A percentile compares a stretch with the other conserved stretches of the same genome.
Evolutionary conservation across 208 protist species (phyloP).

Genomic region (Acanthamoeba royreba): DNA sequence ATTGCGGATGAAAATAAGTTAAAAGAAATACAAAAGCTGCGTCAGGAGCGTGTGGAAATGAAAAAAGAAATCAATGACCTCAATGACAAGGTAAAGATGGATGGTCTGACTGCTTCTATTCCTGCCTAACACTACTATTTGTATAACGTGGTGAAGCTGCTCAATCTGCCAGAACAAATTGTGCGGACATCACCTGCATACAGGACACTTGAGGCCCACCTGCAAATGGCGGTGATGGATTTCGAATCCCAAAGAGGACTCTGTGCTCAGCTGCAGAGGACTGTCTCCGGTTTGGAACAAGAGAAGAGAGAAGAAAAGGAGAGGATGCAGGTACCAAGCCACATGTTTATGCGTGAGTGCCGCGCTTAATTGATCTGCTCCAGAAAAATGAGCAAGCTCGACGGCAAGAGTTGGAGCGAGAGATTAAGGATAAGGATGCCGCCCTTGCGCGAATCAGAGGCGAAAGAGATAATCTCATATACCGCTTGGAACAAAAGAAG

Average conservation of each 20-base stretch:
- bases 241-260: not conserved
- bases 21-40: slow-evolving; percentile 38
- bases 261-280: slow-evolving; percentile 14
- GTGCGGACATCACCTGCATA: not conserved
- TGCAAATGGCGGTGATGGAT: slow-evolving; percentile 35
- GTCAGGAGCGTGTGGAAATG: slow-evolving; percentile 6
- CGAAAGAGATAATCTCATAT: not conserved
- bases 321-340: not conserved
- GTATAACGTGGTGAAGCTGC: not conserved
- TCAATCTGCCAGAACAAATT: not conserved
- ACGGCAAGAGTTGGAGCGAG: not conserved
- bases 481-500: slow-evolving; percentile 37
- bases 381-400: not conserved
- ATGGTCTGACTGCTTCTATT: too few relatives aligned
- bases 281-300: not conserved
- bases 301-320: slow-evolving; percentile 28
- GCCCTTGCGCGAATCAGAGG: slow-evolving; percentile 13
- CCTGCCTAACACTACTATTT: too few relatives aligned
- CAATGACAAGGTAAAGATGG: not conserved
- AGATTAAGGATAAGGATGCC: slow-evolving; percentile 21
- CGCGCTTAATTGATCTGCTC: too few relatives aligned
- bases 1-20: not conserved
- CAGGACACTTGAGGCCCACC: not conserved
- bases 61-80: not conserved
- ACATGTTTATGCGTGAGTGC: too few relatives aligned